phyloP scores from a whole-genome alignment of 306 rosid genomes.

The Pterocarpus santalinus region DNA sequence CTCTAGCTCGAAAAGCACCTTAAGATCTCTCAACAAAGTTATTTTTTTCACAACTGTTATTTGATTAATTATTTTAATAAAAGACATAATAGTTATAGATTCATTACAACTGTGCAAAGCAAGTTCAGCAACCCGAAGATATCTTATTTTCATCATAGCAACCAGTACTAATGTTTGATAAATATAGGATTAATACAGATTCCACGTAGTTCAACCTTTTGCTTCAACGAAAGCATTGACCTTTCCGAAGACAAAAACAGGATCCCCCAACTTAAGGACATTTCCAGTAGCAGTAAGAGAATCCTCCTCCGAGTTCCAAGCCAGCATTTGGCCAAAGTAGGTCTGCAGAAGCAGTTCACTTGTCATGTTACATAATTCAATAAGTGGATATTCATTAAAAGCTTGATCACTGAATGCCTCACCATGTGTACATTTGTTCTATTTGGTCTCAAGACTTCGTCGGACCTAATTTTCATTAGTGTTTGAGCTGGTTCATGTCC shows the following conservation, averaged over 20 bases:
- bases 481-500: conserved; percentile 73
- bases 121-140: conserved; percentile 1
- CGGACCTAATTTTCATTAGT: conserved; percentile 72
- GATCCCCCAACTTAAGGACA: conserved; percentile 66
- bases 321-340: conserved; percentile 84
- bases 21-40: not conserved
- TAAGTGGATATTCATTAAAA: not conserved
- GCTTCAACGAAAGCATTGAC: conserved; percentile 72
- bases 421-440: conserved; percentile 66
- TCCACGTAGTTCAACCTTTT: conserved; percentile 60
- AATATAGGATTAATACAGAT: conserved; percentile 11
- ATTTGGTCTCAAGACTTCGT: conserved; percentile 69
- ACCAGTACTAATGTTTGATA: not conserved
- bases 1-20: not conserved
- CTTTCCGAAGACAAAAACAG: conserved; percentile 59
- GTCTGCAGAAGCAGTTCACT: conserved; percentile 58
- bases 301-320: conserved; percentile 71
- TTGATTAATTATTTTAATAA: not conserved
- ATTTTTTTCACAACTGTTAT: not conserved
- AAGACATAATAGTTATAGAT: conserved; percentile 8
- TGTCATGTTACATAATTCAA: conserved; percentile 31
- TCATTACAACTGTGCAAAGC: conserved; percentile 32
- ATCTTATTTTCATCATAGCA: conserved; percentile 13
- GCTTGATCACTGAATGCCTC: conserved; percentile 46
- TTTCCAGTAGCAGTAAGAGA: conserved; percentile 56